Evolutionary conservation across 306 rosid genomes (phyloP).

Genomic region (Cercis canadensis): DNA sequence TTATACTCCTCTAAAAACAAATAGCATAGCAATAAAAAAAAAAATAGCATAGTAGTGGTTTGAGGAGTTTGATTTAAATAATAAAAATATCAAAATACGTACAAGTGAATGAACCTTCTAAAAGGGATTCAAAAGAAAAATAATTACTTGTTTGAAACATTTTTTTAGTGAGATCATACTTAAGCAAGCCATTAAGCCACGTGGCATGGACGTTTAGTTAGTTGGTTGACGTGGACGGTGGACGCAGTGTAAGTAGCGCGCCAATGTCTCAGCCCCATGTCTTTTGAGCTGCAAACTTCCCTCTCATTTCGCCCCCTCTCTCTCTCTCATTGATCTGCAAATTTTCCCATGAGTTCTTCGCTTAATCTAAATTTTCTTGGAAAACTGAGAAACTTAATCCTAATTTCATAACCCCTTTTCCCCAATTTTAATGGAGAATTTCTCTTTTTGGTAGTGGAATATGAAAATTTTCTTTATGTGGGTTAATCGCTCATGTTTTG

Average conservation of each 20-base stretch:
- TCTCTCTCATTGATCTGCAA: slow-evolving; percentile 41
- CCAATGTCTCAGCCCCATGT: slow-evolving; percentile 60
- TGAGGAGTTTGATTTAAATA: too few relatives aligned
- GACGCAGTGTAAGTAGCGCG: slow-evolving; percentile 58
- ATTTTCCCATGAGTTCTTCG: slow-evolving; percentile 10
- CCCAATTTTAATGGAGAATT: slow-evolving; percentile 18
- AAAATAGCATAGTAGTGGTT: too few relatives aligned
- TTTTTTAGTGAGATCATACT: too few relatives aligned
- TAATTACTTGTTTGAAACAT: neutral
- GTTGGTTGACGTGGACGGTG: slow-evolving; percentile 53
- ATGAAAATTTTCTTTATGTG: slow-evolving; percentile 28
- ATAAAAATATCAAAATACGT: too few relatives aligned
- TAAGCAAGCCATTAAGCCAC: too few relatives aligned
- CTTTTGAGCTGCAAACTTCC: slow-evolving; percentile 53
- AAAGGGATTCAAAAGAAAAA: too few relatives aligned
- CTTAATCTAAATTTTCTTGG: slow-evolving; percentile 35
- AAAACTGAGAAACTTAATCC: slow-evolving; percentile 30
- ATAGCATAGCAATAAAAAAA: too few relatives aligned
- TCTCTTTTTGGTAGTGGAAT: slow-evolving; percentile 7
- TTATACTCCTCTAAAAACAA: too few relatives aligned
- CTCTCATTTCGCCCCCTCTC: slow-evolving; percentile 62
- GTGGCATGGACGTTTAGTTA: slow-evolving; percentile 17
- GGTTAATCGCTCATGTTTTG: slow-evolving; percentile 12
- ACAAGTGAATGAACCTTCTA: neutral
- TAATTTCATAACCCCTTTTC: slow-evolving; percentile 20